Base-by-base conservation (phyloP, 2,329 filamentous ascomycete genomes). In the Colletotrichum chrysophilum region DNA sequence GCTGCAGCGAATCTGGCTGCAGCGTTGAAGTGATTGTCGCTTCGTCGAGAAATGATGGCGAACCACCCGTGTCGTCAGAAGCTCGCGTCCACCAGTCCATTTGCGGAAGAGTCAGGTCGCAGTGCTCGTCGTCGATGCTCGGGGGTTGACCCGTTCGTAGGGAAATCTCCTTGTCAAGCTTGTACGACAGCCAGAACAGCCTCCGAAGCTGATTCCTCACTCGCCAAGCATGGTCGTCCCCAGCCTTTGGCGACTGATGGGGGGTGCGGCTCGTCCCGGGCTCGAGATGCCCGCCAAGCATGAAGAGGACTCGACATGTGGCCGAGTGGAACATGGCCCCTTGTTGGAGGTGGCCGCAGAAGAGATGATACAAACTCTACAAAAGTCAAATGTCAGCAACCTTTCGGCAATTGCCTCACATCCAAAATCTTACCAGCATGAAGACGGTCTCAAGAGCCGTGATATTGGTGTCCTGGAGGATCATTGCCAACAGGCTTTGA, bases 121-220 rank as follows among this genome's bases (percentile, higher is more conserved):
- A 91, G 70, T 89, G 87, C 18, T 89, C 86, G 67, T 90, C 88
- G 5, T 82, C 80, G 24, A 91, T 87, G 1, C 84, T 80, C 2
- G 89, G 89, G 0, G 89, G 89, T 64, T 90, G 89, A 0, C 89
- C 89, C 0, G 87, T 89, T 5, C 90, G 86, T 0, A 92, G 82
- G 1, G 88, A 83, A 14, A 91, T 84, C n/a, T 91, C 90, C 75
- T 90, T 91, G 77, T 92, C 90, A 12, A 90, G 80, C 3, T 84
- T 84, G 72, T 90, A 91, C 76, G 87, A 87, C 7, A 91, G 78
- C 89, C 90, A 92, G 78, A 92, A 92, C 0, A 91, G 70, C 34
- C 82, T 79, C 4, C 87, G 83, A 0, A 86, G 76, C 34, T 87
- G 83, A 10, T 81, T 79, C 52, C 80, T 78, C 60, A 81, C 78